Conservation (phyloP, 1,284 basidiomycete genomes). For the Anthracocystis walkeri region DNA sequence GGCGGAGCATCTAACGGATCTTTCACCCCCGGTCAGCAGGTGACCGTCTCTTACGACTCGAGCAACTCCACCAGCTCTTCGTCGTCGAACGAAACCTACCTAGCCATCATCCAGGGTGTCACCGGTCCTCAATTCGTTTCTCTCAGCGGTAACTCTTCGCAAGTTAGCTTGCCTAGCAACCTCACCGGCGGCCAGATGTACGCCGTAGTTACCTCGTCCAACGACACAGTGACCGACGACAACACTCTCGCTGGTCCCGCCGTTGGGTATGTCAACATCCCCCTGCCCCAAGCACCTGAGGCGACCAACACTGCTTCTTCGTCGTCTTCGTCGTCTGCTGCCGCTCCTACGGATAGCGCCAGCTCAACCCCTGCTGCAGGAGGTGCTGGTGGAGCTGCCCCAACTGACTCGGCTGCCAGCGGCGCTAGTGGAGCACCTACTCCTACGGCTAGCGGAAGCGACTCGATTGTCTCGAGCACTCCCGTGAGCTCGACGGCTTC, state of each 20-base stretch:
- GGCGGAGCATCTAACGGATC: constrained; percentile 28
- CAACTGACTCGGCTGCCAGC: constrained; percentile 9
- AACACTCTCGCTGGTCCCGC: constrained; percentile 51
- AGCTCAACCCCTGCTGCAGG: neutral
- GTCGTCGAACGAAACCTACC: constrained; percentile 19
- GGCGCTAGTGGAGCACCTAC: constrained; percentile 2
- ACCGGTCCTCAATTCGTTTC: constrained; percentile 27
- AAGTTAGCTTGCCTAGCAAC: constrained; percentile 40
- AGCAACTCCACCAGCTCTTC: constrained; percentile 16
- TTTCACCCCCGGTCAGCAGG: constrained; percentile 48
- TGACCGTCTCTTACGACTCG: constrained; percentile 33
- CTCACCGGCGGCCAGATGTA: constrained; percentile 55
- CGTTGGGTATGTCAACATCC: constrained; percentile 40
- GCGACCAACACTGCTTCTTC: constrained; percentile 23
- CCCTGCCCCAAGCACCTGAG: constrained; percentile 43
- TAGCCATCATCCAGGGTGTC: constrained; percentile 48
- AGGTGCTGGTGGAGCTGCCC: constrained; percentile 6
- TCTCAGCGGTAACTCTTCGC: constrained; percentile 15
- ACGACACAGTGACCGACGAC: constrained; percentile 43
- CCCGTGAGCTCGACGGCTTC: constrained; percentile 9
- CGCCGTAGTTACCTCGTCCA: constrained; percentile 42
- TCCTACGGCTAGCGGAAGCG: constrained; percentile 19
- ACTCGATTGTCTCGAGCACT: constrained; percentile 18
- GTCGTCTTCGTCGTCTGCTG: constrained; percentile 1
- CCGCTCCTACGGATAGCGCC: neutral